Evolutionary conservation across 2,329 filamentous ascomycete species (phyloP), one percentile per base, ranked within the genome.

Genomic region (Aspergillus unguis): DNA sequence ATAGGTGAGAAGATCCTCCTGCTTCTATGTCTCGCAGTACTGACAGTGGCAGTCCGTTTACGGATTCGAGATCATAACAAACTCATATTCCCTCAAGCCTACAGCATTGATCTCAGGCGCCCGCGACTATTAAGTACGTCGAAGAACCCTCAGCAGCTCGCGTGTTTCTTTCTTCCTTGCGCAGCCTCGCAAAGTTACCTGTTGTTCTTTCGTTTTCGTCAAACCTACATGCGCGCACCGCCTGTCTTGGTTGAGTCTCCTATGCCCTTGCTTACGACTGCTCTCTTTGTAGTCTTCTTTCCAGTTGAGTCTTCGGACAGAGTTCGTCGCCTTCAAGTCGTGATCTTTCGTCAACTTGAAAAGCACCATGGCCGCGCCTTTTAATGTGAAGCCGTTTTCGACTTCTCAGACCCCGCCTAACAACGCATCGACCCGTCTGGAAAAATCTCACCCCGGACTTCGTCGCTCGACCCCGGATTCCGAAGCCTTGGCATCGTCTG

Each of bases 381-480:
- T 61, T 29, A 62, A 54, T 49, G 68, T 63, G 52, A 55, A 64
- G n/a, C 48, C 52, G 42, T 49, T 52, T n/a, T 47, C 64, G 75
- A 63, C 61, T 45, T 77, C 60, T 61, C 73, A 56, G 70, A 77
- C 58, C 6, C 70, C 80, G 49, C 76, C 82, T 25, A 83, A 73
- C 62, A 86, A 78, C 62, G 84, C 87, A 54, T 83, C 84, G 36
- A 76, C 86, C 36, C 75, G 89, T 44, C 78, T 90, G 32, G 89
- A 92, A 46, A 94, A 91, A 69, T 79, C 87, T 45, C 87, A 88
- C 64, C 69, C 77, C 32, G 76, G 77, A 50, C 81, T 85, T 51
- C 84, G 92, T 62, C 87, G 88, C 49, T 91, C 90, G 6, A 96
- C 92, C 1, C 92, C 92, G 25, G 94, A 97, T 68, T 96, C 92